Evolutionary conservation across 2,329 filamentous ascomycete species (phyloP), one percentile per base, ranked within the genome.

Genomic region (Ascochyta fabae): DNA sequence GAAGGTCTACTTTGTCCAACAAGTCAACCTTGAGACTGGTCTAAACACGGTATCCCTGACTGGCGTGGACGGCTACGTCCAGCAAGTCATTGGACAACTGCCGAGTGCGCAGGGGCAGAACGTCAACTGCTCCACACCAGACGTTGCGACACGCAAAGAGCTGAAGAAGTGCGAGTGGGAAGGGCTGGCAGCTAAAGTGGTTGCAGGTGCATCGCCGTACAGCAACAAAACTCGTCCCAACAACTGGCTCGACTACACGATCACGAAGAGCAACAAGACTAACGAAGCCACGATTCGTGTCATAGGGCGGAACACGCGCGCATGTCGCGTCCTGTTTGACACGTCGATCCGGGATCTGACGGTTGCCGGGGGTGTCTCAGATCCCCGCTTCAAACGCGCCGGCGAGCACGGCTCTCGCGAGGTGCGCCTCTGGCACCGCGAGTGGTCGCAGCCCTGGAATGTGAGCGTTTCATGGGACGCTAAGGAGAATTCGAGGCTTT

Each of bases 1-100:
- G 74, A 98, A 98, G 75, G 82, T 94, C 43, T 96, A 88, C 75
- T 97, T 98, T 74, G 80, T 90, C 45, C 93, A 99, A 72, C 84
- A 85, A 9, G 80, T 97, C 43, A 85, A 96, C 62, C 83, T 96
- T 9, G 89, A 81, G 62, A 85, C 82, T 4, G 87, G 88, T n/a
- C 78, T 82, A 13, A 91, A 92, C 62, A 80, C 78, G 2, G 89
- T 93, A 36, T 86, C 85, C 24, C 59, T 77, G 53, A 73, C 71
- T 9, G 73, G 72, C 9, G 57, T 75, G 12, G 69, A 76, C 34
- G 66, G 65, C 29, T 76, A 74, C 50, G 66, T 77, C 15, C 72
- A 75, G 43, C 77, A 84, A 31, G 86, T 94, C 41, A 84, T 95
- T 53, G 78, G 80, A 7, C 81, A 86, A 15, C 77, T 97, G 24